Base-by-base conservation (phyloP, 441 rosid species). In the Euphorbia celastroides region DNA sequence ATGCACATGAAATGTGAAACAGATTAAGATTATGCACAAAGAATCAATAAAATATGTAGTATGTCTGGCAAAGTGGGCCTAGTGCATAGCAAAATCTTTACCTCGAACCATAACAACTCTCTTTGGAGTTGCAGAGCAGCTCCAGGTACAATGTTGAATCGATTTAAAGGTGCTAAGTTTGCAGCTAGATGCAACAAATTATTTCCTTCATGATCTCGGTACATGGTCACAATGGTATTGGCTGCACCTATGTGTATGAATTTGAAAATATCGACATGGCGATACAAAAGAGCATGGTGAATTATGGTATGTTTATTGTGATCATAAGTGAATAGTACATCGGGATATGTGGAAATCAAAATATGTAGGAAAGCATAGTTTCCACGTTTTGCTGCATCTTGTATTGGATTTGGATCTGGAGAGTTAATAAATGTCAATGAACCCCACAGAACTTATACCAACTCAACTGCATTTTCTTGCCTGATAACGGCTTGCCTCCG, bases 101-200 rank as follows among this genome's bases (percentile, higher is more conserved):
- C 55, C 67, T 63, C 57, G 28, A 80, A 83, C 84, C 83, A 83
- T 7, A 70, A 17, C 6, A 83, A 20, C 44, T 79, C 83, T 36
- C 74, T 62, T 62, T 69, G 84, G 73, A 77, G 65, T 55, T 83
- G 81, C 22, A 83, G 75, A 27, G 83, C 85, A 55, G 85, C 79
- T 41, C 85, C 83, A 2, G 83, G 71, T 12, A 74, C 79, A 7
- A 70, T 51, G 0, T 65, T 46, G n/a, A 76, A 71, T 22, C 77
- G 62, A 71, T 66, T 58, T 0, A 22, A 23, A 10, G 78, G 73
- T 6, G 60, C 17, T 14, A 56, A 56, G 31, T 25, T 56, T 1
- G 32, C 60, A 26, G 60, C 31, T 5, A 56, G 32, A 56, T 56
- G 60, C 60, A 56, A 27, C 60, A 56, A 10, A 14, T 56, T 25